Conservation (phyloP, 139 green algal species). For the Pedinophyceae sp. region DNA sequence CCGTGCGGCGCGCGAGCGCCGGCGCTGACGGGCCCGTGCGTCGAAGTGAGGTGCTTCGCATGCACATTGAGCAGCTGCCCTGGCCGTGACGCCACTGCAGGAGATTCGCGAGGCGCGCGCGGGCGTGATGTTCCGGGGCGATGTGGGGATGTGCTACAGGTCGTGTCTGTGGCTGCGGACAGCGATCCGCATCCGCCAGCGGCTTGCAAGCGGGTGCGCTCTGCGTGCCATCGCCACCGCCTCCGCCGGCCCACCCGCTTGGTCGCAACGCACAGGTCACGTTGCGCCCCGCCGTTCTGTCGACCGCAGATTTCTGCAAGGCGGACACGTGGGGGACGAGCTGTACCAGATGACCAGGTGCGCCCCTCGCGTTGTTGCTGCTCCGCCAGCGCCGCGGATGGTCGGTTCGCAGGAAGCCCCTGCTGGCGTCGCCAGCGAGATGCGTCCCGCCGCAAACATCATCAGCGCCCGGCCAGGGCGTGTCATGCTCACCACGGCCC, state of each 20-base stretch:
- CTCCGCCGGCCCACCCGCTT: background rate
- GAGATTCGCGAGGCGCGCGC: constrained; percentile 2
- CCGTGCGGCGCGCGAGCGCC: constrained; percentile 18
- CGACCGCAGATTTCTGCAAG: background rate
- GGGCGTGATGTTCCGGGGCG: constrained; percentile 2
- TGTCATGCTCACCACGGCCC: constrained; percentile 3
- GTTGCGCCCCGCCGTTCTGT: background rate
- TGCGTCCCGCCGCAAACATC: background rate
- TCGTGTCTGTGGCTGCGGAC: constrained; percentile 54
- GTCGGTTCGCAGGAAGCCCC: background rate
- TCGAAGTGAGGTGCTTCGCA: constrained; percentile 19
- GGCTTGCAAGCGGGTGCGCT: constrained; percentile 25
- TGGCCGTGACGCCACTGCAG: constrained; percentile 1
- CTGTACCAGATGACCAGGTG: constrained; percentile 42
- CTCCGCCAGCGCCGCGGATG: background rate
- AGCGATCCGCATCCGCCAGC: constrained; percentile 53
- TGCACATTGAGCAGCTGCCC: background rate
- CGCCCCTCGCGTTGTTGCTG: background rate
- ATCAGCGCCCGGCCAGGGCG: background rate
- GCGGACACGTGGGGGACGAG: constrained; percentile 1
- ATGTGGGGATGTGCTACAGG: constrained; percentile 26
- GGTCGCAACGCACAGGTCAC: background rate
- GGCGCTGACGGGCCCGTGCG: constrained; percentile 19
- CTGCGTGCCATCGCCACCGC: background rate
- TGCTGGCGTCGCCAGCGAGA: no score